Evolutionary conservation across 148 eudicot genomes (phyloP), one percentile per base, ranked within the genome.

Genomic region (Chenopodium berlandieri): DNA sequence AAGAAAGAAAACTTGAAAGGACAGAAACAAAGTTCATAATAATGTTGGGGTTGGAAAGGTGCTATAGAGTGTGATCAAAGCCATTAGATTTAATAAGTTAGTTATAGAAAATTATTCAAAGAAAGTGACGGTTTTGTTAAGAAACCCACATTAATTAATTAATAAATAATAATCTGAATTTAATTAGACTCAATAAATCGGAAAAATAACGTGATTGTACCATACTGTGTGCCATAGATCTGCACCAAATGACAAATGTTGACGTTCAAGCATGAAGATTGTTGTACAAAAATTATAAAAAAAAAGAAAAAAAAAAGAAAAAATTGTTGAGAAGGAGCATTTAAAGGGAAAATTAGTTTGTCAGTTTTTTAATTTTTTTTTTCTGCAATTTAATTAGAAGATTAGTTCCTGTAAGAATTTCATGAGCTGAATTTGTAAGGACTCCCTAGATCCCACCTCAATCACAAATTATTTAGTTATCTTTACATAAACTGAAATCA

Each of bases 11-110:
- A 25, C 84, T 82, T 82, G 34, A 77, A 71, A 82, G 27, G 37
- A 40, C 50, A 71, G 77, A 62, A 56, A 82, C 40, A 73, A 83
- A n/a, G 66, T 78, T 78, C 73, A 78, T 64, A 20, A 71, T 78
- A 52, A 23, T 32, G 34, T 40, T 25, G 80, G 58, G 47, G 76
- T 71, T 70, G 79, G 27, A 79, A 83, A 79, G 79, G 82, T 70
- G 86, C 4, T 83, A 75, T 67, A 80, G 83, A 84, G 86, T 80
- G 80, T 80, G 77, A 84, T 75, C 31, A 71, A 84, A 80, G 86
- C 80, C 75, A 83, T 58, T 73, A 5, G 22, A 64, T 76, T 16
- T 23, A 7, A 7, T 56, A 37, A 16, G 50, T 47, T 19, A 31
- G 4, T 40, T 40, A 23, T 1, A 1, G 8, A 73, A 31, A 52